Evolutionary conservation across 768 basidiomycete genomes (phyloP).

Genomic region (Postia placenta): DNA sequence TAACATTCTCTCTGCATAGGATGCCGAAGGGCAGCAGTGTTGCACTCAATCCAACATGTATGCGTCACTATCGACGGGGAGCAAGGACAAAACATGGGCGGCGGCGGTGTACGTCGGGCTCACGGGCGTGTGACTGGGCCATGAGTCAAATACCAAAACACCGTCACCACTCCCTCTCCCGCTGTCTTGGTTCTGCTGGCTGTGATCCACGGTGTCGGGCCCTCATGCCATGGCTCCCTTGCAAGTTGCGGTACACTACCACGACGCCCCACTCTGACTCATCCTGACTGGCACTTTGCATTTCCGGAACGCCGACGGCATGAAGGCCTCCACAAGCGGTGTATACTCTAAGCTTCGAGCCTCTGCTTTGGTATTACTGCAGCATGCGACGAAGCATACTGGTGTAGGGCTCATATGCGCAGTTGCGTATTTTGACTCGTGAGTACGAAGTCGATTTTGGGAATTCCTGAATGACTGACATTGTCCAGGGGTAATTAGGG

Average conservation of each 20-base stretch:
- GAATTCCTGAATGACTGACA: no score
- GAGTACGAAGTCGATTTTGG: slow-evolving; percentile 31
- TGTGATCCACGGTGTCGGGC: not conserved
- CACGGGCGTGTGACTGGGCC: not conserved
- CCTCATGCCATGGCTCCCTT: no score
- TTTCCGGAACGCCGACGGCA: not conserved
- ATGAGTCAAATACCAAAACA: not conserved
- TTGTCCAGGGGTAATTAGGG: slow-evolving; percentile 89
- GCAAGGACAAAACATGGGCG: no score
- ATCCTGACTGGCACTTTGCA: not conserved
- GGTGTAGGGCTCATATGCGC: slow-evolving; percentile 85
- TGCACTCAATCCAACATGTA: no score
- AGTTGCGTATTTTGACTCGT: slow-evolving; percentile 89
- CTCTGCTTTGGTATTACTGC: slow-evolving; percentile 11
- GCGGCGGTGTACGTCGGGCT: no score
- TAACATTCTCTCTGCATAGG: no score
- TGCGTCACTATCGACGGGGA: no score
- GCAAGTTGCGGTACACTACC: no score
- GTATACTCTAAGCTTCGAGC: not conserved
- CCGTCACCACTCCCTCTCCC: slow-evolving; percentile 6
- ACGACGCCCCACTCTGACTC: no score
- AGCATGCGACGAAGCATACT: slow-evolving; percentile 56
- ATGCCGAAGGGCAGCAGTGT: no score
- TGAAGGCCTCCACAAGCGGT: not conserved
- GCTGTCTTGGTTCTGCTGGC: slow-evolving; percentile 7